These are phyloP conservation scores for Arthrobotrys pseudoclavata DNA, from an alignment of 2,329 filamentous ascomycete genomes.

Conservation along the genomic window DNA sequence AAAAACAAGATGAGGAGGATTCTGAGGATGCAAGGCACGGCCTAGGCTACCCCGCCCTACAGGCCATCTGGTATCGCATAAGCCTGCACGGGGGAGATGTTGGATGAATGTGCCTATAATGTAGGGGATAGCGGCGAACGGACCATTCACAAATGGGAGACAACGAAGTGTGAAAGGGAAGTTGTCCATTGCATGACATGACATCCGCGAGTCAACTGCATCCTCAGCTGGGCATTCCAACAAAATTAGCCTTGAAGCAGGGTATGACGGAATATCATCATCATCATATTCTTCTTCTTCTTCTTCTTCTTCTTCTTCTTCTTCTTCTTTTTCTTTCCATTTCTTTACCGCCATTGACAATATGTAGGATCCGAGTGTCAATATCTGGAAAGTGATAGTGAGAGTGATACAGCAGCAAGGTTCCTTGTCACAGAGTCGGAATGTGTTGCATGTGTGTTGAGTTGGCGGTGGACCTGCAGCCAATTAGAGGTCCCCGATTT, in stretches of 20 bases:
- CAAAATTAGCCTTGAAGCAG: slow-evolving; percentile 3
- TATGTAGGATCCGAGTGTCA: background rate
- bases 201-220: slow-evolving; percentile 22
- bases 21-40: slow-evolving; percentile 52
- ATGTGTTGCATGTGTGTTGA: slow-evolving; percentile 48
- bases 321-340: too few relatives aligned
- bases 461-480: slow-evolving; percentile 30
- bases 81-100: slow-evolving; percentile 1
- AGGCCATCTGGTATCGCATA: slow-evolving; percentile 54
- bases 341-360: slow-evolving; percentile 20
- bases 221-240: slow-evolving; percentile 20
- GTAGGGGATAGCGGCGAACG: background rate
- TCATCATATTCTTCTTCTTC: background rate
- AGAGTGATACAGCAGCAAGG: background rate
- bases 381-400: background rate
- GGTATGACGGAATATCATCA: slow-evolving; percentile 1
- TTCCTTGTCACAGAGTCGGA: background rate
- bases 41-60: slow-evolving; percentile 50
- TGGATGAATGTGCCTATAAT: slow-evolving; percentile 7
- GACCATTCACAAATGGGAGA: slow-evolving; percentile 10
- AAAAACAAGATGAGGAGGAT: slow-evolving; percentile 16
- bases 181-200: slow-evolving; percentile 20
- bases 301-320: background rate
- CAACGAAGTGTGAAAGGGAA: slow-evolving; percentile 12
- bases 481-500: slow-evolving; percentile 49